phyloP scores from a whole-genome alignment of 2,329 filamentous ascomycete genomes.

The Fusarium circinatum region DNA sequence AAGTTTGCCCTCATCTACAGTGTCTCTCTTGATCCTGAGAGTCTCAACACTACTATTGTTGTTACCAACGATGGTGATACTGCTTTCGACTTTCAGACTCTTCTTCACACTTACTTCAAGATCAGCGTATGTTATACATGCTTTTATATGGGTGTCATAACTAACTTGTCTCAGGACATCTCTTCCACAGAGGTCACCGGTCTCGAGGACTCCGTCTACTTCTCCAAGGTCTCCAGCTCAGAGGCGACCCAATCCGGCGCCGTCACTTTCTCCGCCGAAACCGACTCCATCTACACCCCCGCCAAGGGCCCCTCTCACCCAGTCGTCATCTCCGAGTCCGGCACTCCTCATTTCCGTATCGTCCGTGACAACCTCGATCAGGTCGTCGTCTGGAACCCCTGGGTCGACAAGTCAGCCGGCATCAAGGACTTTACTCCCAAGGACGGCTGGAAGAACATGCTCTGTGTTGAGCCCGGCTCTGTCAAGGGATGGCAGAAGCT shows the following conservation, averaged over 20 bases:
- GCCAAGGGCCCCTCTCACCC: constrained; percentile 67
- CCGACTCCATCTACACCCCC: constrained; percentile 88
- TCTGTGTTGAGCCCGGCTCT: constrained; percentile 91
- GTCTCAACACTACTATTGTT: constrained; percentile 82
- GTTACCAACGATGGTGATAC: constrained; percentile 87
- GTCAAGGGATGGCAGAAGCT: constrained; percentile 85
- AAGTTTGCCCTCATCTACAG: constrained; percentile 93
- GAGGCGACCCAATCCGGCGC: constrained; percentile 72
- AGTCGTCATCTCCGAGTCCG: constrained; percentile 70
- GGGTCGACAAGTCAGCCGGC: constrained; percentile 82
- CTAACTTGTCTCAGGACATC: constrained; percentile 72
- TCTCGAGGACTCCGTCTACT: constrained; percentile 79
- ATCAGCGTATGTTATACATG: constrained; percentile 71
- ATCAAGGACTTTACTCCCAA: constrained; percentile 92
- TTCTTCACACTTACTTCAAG: constrained; percentile 91
- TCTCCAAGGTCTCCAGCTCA: constrained; percentile 82
- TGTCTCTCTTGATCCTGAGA: constrained; percentile 81
- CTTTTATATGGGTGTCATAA: background rate
- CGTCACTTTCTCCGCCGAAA: constrained; percentile 79
- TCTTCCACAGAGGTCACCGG: constrained; percentile 76
- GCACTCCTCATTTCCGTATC: constrained; percentile 74
- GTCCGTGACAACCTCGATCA: constrained; percentile 87
- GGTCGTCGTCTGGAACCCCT: constrained; percentile 97
- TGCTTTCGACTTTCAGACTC: constrained; percentile 89
- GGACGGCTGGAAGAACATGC: constrained; percentile 90